Evolutionary conservation across 345 rosid genomes (phyloP).

Genomic region (Salix koriyanagi): DNA sequence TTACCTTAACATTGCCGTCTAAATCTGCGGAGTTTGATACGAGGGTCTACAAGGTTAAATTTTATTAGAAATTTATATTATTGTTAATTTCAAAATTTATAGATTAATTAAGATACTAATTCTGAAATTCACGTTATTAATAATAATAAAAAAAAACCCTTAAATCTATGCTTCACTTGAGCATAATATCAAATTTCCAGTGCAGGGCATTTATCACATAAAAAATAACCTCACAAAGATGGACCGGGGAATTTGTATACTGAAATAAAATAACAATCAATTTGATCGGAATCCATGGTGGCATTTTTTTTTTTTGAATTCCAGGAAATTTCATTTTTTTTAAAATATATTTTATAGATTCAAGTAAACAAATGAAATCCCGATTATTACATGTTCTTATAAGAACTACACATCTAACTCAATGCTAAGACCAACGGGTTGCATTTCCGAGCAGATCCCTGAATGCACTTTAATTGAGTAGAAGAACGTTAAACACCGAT

Average conservation of each 20-base stretch:
- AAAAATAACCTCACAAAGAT: not conserved
- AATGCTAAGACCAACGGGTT: not conserved
- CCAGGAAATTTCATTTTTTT: rapidly evolving
- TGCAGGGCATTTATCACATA: not conserved
- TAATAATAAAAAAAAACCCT: too few relatives aligned
- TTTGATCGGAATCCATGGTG: not conserved
- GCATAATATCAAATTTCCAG: not conserved
- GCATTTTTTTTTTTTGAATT: too few relatives aligned
- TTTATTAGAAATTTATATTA: rapidly evolving
- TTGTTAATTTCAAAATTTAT: too few relatives aligned
- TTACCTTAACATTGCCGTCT: too few relatives aligned
- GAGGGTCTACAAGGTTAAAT: too few relatives aligned
- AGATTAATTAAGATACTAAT: too few relatives aligned
- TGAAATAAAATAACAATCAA: not conserved
- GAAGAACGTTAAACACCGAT: not conserved
- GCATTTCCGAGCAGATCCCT: not conserved
- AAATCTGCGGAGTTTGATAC: too few relatives aligned
- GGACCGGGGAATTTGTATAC: not conserved
- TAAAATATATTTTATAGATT: too few relatives aligned
- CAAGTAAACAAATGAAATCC: rapidly evolving
- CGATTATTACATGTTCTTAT: rapidly evolving
- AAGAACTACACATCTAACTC: not conserved
- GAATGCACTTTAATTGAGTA: not conserved
- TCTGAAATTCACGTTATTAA: rapidly evolving
- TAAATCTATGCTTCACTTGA: not conserved